Evolutionary conservation across 306 rosid species (phyloP).

Genomic region (Vigna nakashimae): DNA sequence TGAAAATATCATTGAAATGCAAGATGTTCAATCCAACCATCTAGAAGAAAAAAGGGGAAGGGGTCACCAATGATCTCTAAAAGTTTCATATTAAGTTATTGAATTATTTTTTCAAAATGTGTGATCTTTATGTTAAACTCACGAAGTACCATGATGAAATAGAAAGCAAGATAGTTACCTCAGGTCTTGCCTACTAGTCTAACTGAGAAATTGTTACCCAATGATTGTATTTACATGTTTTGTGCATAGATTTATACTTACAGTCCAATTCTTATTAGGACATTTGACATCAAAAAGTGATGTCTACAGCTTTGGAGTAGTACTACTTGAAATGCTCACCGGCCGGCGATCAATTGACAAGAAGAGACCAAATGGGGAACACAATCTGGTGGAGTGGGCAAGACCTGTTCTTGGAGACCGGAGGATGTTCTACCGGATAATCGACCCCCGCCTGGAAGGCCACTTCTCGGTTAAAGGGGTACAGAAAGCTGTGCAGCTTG

Average conservation of each 20-base stretch:
- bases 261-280: slow-evolving; percentile 56
- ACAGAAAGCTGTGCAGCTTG: slow-evolving; percentile 76
- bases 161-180: slow-evolving; percentile 13
- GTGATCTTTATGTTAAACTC: slow-evolving; percentile 23
- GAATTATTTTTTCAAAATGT: neutral
- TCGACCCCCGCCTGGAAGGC: slow-evolving; percentile 94
- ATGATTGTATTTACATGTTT: neutral
- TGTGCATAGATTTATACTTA: neutral
- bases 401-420: slow-evolving; percentile 79
- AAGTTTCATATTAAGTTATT: slow-evolving; percentile 14
- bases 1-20: too few species aligned
- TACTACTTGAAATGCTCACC: slow-evolving; percentile 87
- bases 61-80: neutral
- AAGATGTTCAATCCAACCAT: neutral
- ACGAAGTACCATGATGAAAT: slow-evolving; percentile 18
- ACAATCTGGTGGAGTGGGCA: slow-evolving; percentile 94
- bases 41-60: neutral
- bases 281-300: slow-evolving; percentile 94
- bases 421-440: slow-evolving; percentile 73
- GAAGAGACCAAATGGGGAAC: slow-evolving; percentile 92
- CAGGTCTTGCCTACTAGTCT: neutral
- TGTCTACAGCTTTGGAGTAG: slow-evolving; percentile 97
- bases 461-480: slow-evolving; percentile 93
- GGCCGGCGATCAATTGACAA: slow-evolving; percentile 95
- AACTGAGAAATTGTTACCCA: neutral